Evolutionary conservation across 169 alveolate genomes (phyloP), one percentile per base, ranked within the genome.

Genomic region (Pseudocohnilembus persalinus): DNA sequence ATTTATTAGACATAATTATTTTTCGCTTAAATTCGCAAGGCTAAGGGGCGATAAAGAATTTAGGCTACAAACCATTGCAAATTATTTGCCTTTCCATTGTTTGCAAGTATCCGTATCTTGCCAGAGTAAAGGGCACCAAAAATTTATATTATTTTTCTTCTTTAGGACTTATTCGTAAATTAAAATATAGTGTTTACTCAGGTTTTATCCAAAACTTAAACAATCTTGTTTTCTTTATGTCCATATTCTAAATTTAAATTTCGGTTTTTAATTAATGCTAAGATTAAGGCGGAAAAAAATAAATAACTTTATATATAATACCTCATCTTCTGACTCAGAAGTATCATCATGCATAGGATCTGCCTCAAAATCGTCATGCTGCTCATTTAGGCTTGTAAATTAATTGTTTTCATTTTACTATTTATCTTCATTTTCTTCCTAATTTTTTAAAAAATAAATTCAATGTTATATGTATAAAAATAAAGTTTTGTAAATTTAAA

Each of bases 21-120:
- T 94, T 95, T 83, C 90, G 91, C 33, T 90, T 90, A 81, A 93
- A 92, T 81, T 92, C 94, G 29, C 91, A 86, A 0, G 82, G 82
- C 35, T 93, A 34, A 20, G 95, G 94, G 27, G 90, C 96, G 35
- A 93, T 88, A 25, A 95, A 79, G 74, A 93, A 91, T 83, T 94
- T 88, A 29, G 98, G 98, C 83, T 93, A 90, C 0, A 96, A 86
- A 73, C 97, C 97, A 81, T 93, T 94, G 30, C 97, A 97, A 20
- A 86, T 87, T 0, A 96, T 93, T 15, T 68, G 79, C 83, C 97
- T 83, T 29, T 83, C 83, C 29, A 96, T 74, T 16, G 96, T 91
- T 33, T 92, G 92, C 33, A 93, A 77, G 31, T 80, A 89, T 31
- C 93, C 94, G 77, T 74, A 88, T 83, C 97, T 84, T 74, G 93